Base-by-base conservation (phyloP, 306 rosid genomes). In the Ammopiptanthus mongolicus region DNA sequence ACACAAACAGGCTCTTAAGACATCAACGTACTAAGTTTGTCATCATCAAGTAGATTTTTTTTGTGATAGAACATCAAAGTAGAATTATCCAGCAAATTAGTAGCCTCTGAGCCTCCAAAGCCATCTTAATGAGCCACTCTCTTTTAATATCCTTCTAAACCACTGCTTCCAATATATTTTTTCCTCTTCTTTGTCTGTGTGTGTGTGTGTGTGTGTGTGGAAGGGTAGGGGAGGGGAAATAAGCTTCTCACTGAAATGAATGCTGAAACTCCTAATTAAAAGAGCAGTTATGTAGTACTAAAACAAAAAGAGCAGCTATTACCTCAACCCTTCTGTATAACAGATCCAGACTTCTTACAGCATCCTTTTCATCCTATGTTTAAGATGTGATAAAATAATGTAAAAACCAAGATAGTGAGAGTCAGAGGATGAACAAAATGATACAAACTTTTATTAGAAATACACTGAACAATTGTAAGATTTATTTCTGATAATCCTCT, bases 321-420 rank as follows among this genome's bases (percentile, higher is more conserved):
- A 95, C 98, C 97, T 95, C 97, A 18, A 91, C 91, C 87, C 97
- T 90, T 86, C 98, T 86, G 82, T 90, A 95, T 48, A 91, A 78
- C 83, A 95, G 76, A 87, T 91, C 96, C 78, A 95, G 88, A 78
- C 97, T 84, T 87, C 97, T 86, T 82, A 95, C 65, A 58, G 89
- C 97, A 82, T 95, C 97, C 87, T 91, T 95, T 81, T 91, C 98
- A 6, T 95, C 96, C 97, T 95, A 90, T 48, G 66, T 25, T 25
- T 25, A 79, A 77, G 57, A 60, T 47, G 73, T 65, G 28, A 77
- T 41, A 76, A 73, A n/a, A 77, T 47, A 78, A 73, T 34, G 31
- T 36, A 33, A 8, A 58, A 73, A 72, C 60, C 71, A 67, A 58
- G 58, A 77, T 39, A 44, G 31, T 33, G 22, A 70, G 59, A 73